Base-by-base conservation (phyloP, 2,329 filamentous ascomycete species). In the Coniochaeta sp. region DNA sequence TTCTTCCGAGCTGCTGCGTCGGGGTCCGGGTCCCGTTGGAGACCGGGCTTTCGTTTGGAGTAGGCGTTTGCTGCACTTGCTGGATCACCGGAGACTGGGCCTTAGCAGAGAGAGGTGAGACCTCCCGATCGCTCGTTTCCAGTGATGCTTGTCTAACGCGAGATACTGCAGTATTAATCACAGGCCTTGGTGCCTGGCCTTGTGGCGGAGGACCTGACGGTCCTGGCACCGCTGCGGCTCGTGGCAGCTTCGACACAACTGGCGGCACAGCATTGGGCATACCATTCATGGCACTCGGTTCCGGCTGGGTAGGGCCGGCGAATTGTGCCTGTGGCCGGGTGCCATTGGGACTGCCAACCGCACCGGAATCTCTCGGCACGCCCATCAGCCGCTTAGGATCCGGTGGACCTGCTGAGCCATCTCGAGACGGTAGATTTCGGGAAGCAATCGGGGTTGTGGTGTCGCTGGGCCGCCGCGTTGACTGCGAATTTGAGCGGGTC, bases 21-120 rank as follows among this genome's bases (percentile, higher is more conserved):
- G 88, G 86, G 5, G 87, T 89, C 36, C 84, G 82, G 58, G 82
- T 80, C n/a, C 87, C 88, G 63, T 87, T 86, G 12, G 79, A 73
- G 2, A 74, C 71, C 6, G 83, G 77, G 34, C 75, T 79, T 28
- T 87, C 87, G 36, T 76, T 75, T 55, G 47, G 47, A 2, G 57
- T 60, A 7, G 65, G 58, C 70, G 63, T 64, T 78, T 78, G 70
- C 73, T 77, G 60, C 69, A 72, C 64, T 78, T 78, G 70, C 72
- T 77, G 60, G 70, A 72, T 64, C 2, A 77, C 67, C 1, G 81
- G 79, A 2, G 79, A 80, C 55, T 80, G 76, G 17, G 65, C 68
- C 70, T 65, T 71, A 28, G 60, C 65, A n/a, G 67, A 67, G 38
- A 67, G 65, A 8, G 78, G 75, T 2, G 81, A 78, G 4, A 66